Evolutionary conservation across 1,139 yeast genomes (phyloP).

Genomic region (Protomyces lactucae-debilis): DNA sequence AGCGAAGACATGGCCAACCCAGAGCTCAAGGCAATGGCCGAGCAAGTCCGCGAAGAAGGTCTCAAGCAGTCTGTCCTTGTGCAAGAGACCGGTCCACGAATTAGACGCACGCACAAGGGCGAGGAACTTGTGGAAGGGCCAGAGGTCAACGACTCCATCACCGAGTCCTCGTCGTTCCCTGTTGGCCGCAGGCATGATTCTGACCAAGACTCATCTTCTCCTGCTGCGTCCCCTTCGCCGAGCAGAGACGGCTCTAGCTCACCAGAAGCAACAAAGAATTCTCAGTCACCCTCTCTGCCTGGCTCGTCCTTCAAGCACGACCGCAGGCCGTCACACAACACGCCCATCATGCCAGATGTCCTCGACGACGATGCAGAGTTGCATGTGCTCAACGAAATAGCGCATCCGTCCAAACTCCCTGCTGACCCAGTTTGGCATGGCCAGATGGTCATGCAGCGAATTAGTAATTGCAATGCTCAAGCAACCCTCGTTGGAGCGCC

Average conservation of each 20-base stretch:
- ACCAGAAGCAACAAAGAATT: neutral
- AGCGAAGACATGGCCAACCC: conserved; percentile 67
- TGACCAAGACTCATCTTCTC: neutral
- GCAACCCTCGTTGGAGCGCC: conserved; percentile 48
- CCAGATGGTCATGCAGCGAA: conserved; percentile 51
- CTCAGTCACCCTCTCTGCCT: neutral
- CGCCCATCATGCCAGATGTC: neutral
- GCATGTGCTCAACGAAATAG: neutral
- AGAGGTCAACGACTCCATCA: neutral
- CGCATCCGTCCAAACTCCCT: neutral
- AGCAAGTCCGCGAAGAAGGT: conserved; percentile 63
- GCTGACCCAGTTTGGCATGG: conserved; percentile 51
- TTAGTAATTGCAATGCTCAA: conserved; percentile 48
- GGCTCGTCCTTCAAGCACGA: neutral
- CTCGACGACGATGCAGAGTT: neutral
- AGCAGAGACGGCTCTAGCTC: neutral
- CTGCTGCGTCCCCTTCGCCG: neutral
- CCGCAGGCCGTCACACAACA: neutral
- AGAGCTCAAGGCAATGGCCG: conserved; percentile 65
- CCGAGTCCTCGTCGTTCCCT: neutral
- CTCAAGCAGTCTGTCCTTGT: conserved; percentile 57
- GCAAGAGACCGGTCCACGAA: conserved; percentile 52
- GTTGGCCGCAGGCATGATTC: neutral
- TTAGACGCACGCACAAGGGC: conserved; percentile 78
- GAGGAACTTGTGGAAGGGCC: conserved; percentile 63